Percentiles rank a stretch among this genome's conserved stretches.
These are phyloP conservation scores for Arabidopsis hybrid DNA, from an alignment of 441 rosid species.

Conservation along the genomic window DNA sequence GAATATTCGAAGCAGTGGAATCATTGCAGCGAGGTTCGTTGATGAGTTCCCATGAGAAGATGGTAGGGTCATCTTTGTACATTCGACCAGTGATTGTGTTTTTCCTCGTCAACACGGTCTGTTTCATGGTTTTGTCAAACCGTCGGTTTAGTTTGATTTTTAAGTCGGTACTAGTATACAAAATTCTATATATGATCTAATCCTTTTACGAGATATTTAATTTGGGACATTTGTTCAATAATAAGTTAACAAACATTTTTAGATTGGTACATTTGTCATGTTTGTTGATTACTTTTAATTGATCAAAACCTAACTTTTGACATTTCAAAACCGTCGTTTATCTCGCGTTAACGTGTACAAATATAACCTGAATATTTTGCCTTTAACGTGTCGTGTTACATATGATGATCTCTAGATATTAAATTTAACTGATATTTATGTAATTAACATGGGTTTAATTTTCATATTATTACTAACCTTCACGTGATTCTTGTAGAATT, in stretches of 20 bases:
- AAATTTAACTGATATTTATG: constrained; percentile 21
- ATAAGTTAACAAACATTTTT: constrained; percentile 1
- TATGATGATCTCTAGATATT: constrained; percentile 17
- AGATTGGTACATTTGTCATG: constrained; percentile 14
- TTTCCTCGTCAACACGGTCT: constrained; percentile 59
- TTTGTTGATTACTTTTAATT: not conserved
- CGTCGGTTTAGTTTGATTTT: constrained; percentile 33
- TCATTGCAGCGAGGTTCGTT: constrained; percentile 61
- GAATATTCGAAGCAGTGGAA: constrained; percentile 49
- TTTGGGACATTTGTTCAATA: not conserved
- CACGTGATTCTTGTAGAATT: constrained; percentile 66
- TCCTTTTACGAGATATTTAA: not conserved
- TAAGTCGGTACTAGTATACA: constrained; percentile 24
- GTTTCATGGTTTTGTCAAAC: constrained; percentile 37
- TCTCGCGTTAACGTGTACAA: constrained; percentile 30
- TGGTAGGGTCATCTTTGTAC: constrained; percentile 63
- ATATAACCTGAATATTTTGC: not conserved
- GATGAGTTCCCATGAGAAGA: constrained; percentile 74
- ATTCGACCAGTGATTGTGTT: constrained; percentile 58
- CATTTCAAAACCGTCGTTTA: constrained; percentile 25
- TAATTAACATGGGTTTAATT: not conserved
- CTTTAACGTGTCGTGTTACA: constrained; percentile 40
- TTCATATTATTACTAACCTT: too few relatives aligned
- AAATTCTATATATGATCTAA: constrained; percentile 3
- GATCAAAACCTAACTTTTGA: constrained; percentile 16